These are phyloP conservation scores for Claviceps sp. DNA, from an alignment of 2,329 filamentous ascomycete species.

Conservation along the genomic window DNA sequence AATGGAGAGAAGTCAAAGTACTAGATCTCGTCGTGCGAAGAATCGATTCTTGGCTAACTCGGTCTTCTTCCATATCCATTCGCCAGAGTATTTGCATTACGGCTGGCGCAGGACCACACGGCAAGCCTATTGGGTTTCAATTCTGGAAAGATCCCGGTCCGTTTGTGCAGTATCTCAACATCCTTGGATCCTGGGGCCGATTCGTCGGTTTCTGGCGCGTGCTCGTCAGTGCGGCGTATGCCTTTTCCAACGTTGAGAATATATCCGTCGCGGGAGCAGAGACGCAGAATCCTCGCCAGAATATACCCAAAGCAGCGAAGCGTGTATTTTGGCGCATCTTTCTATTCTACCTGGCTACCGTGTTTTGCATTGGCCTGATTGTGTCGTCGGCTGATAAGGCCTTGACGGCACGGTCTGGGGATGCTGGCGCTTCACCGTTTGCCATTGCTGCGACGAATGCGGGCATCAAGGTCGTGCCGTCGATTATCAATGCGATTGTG, in stretches of 20 bases:
- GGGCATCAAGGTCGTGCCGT: slow-evolving; percentile 34
- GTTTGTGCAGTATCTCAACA: slow-evolving; percentile 30
- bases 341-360: slow-evolving; percentile 38
- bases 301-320: slow-evolving; percentile 36
- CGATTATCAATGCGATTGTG: slow-evolving; percentile 40
- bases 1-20: no score
- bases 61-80: background rate
- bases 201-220: slow-evolving; percentile 31
- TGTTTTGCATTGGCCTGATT: slow-evolving; percentile 39
- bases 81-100: slow-evolving; percentile 6
- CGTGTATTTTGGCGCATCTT: slow-evolving; percentile 42
- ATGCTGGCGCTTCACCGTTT: slow-evolving; percentile 34
- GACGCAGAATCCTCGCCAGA: slow-evolving; percentile 31
- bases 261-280: slow-evolving; percentile 34
- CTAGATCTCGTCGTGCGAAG: background rate
- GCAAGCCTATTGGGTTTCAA: slow-evolving; percentile 45
- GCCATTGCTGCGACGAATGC: slow-evolving; percentile 37
- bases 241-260: slow-evolving; percentile 38
- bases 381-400: slow-evolving; percentile 26
- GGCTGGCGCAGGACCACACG: slow-evolving; percentile 12
- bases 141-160: slow-evolving; percentile 48
- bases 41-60: background rate
- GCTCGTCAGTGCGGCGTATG: slow-evolving; percentile 24
- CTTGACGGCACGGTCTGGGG: slow-evolving; percentile 15
- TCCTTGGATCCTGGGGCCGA: slow-evolving; percentile 36